Conservation (phyloP, 164 flowering plant species). For the Magnolia officinalis region DNA sequence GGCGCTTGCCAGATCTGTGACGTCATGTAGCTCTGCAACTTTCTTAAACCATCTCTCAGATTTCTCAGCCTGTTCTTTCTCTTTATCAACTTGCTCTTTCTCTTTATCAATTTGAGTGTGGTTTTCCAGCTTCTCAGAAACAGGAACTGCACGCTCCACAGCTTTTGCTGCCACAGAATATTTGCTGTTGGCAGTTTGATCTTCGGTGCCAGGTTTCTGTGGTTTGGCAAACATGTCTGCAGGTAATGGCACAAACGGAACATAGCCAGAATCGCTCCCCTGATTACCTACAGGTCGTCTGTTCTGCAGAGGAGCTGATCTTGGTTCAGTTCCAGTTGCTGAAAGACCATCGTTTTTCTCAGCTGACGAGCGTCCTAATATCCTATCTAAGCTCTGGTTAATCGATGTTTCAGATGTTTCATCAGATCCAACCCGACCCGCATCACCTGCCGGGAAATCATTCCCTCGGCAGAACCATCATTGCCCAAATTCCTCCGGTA, state of each 20-base stretch:
- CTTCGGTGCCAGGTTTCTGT: slow-evolving; percentile 23
- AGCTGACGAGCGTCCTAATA: slow-evolving; percentile 36
- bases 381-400: slow-evolving; percentile 36
- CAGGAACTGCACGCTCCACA: slow-evolving; percentile 12
- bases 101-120: slow-evolving; percentile 28
- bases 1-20: slow-evolving; percentile 47
- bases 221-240: slow-evolving; percentile 59
- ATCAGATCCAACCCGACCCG: slow-evolving; percentile 10
- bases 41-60: slow-evolving; percentile 78
- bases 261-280: slow-evolving; percentile 39
- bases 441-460: slow-evolving; percentile 12
- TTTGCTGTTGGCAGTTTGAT: slow-evolving; percentile 1
- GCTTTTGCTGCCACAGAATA: slow-evolving; percentile 10
- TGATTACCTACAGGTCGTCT: slow-evolving; percentile 7
- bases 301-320: slow-evolving; percentile 15
- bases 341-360: slow-evolving; percentile 1
- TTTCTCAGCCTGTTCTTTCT: slow-evolving; percentile 43
- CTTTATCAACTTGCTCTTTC: slow-evolving; percentile 33
- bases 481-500: slow-evolving; percentile 32
- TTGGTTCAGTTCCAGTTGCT: slow-evolving; percentile 7
- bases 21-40: slow-evolving; percentile 69
- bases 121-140: slow-evolving; percentile 24
- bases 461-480: slow-evolving; percentile 27
- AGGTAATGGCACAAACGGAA: slow-evolving; percentile 71
- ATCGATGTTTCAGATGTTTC: slow-evolving; percentile 20